Conservation (phyloP, 2,329 filamentous ascomycete genomes). For the Alternaria tenuissima region DNA sequence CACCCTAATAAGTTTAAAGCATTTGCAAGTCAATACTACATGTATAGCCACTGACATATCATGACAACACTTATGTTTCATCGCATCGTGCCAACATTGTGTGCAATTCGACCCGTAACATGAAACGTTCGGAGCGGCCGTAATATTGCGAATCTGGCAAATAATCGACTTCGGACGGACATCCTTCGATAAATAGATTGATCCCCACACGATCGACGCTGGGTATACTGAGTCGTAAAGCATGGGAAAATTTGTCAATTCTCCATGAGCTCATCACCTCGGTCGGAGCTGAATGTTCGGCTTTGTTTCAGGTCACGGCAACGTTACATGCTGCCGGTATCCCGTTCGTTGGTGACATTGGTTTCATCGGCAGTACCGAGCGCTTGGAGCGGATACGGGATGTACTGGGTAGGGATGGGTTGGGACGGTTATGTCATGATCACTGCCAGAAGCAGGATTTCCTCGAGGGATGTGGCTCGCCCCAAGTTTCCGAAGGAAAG, state of each 20-base stretch:
- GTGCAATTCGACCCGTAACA: constrained; percentile 2
- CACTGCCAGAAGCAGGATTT: background rate
- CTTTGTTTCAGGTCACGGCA: background rate
- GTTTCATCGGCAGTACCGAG: background rate
- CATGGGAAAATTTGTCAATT: background rate
- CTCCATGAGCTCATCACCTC: background rate
- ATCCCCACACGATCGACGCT: background rate
- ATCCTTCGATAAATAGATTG: background rate
- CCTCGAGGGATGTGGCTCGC: background rate
- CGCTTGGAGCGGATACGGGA: background rate
- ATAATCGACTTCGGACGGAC: background rate
- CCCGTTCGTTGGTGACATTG: background rate
- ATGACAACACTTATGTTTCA: background rate
- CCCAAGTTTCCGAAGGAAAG: background rate
- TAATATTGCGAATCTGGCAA: background rate
- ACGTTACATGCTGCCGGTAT: background rate
- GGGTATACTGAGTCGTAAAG: background rate
- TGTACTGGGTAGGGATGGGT: background rate
- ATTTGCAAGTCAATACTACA: background rate
- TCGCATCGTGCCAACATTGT: background rate
- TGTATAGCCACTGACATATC: background rate
- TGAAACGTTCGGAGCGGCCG: constrained; percentile 17
- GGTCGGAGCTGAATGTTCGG: background rate
- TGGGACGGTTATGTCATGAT: background rate
- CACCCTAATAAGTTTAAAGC: background rate